Evolutionary conservation across 2,329 filamentous ascomycete species (phyloP).

Genomic region (Ophiostoma australiae): DNA sequence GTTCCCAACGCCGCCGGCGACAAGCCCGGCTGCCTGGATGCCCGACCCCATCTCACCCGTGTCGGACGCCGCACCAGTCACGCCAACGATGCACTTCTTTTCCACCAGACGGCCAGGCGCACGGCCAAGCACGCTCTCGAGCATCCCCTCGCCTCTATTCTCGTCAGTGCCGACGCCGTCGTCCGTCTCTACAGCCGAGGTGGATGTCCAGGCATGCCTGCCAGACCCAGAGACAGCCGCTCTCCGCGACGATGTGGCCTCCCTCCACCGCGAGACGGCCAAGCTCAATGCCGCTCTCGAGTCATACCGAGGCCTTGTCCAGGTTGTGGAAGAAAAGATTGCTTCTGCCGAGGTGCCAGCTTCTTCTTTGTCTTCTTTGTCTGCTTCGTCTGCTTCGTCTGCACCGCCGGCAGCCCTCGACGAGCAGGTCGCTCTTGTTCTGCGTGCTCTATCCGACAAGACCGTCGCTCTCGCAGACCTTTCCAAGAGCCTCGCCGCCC

Average conservation of each 20-base stretch:
- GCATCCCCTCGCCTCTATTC: neutral
- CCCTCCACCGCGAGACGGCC: slow-evolving; percentile 45
- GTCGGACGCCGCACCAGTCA: neutral
- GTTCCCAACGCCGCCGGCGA: slow-evolving; percentile 53
- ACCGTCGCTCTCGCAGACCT: slow-evolving; percentile 46
- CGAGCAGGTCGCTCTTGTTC: slow-evolving; percentile 39
- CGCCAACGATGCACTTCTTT: slow-evolving; percentile 22
- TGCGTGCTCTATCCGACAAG: slow-evolving; percentile 46
- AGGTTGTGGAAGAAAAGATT: slow-evolving; percentile 38
- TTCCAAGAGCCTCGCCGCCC: slow-evolving; percentile 40
- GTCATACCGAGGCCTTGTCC: slow-evolving; percentile 42
- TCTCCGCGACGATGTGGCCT: slow-evolving; percentile 45
- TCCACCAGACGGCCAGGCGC: neutral
- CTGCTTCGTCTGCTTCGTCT: neutral
- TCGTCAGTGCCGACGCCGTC: neutral
- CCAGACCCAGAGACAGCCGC: slow-evolving; percentile 41
- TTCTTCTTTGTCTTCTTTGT: neutral
- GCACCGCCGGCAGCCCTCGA: slow-evolving; percentile 36
- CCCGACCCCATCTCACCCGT: neutral
- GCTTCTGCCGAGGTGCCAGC: slow-evolving; percentile 24
- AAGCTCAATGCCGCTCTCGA: slow-evolving; percentile 47
- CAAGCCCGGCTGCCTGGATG: slow-evolving; percentile 41
- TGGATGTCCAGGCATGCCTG: slow-evolving; percentile 40
- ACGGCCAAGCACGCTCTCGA: neutral
- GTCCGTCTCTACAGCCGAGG: slow-evolving; percentile 26